Conservation (phyloP, 1,139 yeast genomes). For the Geotrichum fermentans region DNA sequence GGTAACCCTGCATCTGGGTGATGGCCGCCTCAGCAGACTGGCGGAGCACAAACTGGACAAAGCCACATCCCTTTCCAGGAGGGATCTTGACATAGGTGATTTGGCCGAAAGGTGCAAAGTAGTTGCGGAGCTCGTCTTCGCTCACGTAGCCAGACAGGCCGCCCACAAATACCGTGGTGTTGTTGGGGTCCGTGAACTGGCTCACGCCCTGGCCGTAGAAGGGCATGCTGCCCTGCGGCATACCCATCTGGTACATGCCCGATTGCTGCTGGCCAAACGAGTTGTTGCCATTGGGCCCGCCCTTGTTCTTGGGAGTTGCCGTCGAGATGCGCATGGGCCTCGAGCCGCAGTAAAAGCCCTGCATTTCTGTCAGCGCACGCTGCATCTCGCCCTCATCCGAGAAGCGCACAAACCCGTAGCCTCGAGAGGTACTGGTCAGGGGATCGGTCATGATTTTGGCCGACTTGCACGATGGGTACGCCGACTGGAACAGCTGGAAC, state of each 20-base stretch:
- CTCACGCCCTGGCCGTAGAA: slow-evolving; percentile 4
- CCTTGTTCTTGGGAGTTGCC: slow-evolving; percentile 60
- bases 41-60: slow-evolving; percentile 72
- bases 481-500: slow-evolving; percentile 61
- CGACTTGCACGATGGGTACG: slow-evolving; percentile 71
- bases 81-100: slow-evolving; percentile 85
- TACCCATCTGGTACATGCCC: not conserved
- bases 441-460: slow-evolving; percentile 86
- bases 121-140: slow-evolving; percentile 69
- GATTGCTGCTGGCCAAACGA: not conserved
- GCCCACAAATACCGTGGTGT: slow-evolving; percentile 93
- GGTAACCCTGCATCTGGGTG: slow-evolving; percentile 86
- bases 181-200: slow-evolving; percentile 56
- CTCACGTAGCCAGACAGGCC: slow-evolving; percentile 72
- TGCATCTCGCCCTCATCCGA: slow-evolving; percentile 63
- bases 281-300: not conserved
- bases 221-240: not conserved
- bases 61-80: slow-evolving; percentile 92
- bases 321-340: slow-evolving; percentile 72
- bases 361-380: slow-evolving; percentile 75
- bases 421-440: slow-evolving; percentile 68
- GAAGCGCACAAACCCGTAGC: slow-evolving; percentile 88
- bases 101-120: slow-evolving; percentile 79
- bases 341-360: slow-evolving; percentile 68
- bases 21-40: slow-evolving; percentile 88